Conservation (phyloP, 345 rosid species). For the Brassica rapa region DNA sequence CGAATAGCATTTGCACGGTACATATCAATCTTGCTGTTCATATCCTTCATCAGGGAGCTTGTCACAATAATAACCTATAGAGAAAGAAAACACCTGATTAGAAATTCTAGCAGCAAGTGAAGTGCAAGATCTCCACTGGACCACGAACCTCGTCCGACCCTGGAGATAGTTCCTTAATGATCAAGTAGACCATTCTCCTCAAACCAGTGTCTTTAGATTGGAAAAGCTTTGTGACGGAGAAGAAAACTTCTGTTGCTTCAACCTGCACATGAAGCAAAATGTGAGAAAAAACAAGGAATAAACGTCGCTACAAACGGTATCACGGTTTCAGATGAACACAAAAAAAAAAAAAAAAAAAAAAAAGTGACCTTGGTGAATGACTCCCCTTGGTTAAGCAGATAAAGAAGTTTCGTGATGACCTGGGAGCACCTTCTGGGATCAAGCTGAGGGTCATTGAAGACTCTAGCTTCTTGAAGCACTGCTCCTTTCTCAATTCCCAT, state of each 20-base stretch:
- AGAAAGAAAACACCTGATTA: slow-evolving; percentile 24
- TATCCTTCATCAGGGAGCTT: slow-evolving; percentile 98
- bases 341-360: background rate
- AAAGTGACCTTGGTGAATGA: slow-evolving; percentile 73
- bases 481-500: slow-evolving; percentile 97
- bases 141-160: slow-evolving; percentile 86
- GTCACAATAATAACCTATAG: slow-evolving; percentile 92
- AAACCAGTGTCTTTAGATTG: slow-evolving; percentile 89
- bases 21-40: slow-evolving; percentile 98
- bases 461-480: slow-evolving; percentile 96
- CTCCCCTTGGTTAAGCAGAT: slow-evolving; percentile 94
- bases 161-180: slow-evolving; percentile 95
- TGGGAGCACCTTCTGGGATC: slow-evolving; percentile 97
- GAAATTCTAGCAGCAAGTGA: background rate
- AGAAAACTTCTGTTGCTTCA: slow-evolving; percentile 97
- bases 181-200: slow-evolving; percentile 98
- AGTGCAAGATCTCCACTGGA: background rate
- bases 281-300: background rate
- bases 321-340: background rate
- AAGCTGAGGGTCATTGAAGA: slow-evolving; percentile 96
- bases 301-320: too few species aligned
- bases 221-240: slow-evolving; percentile 93
- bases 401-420: slow-evolving; percentile 95
- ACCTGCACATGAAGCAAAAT: slow-evolving; percentile 45
- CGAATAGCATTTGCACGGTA: slow-evolving; percentile 98